Conservation (phyloP, 116 monocot species). For the Iris pallida region DNA sequence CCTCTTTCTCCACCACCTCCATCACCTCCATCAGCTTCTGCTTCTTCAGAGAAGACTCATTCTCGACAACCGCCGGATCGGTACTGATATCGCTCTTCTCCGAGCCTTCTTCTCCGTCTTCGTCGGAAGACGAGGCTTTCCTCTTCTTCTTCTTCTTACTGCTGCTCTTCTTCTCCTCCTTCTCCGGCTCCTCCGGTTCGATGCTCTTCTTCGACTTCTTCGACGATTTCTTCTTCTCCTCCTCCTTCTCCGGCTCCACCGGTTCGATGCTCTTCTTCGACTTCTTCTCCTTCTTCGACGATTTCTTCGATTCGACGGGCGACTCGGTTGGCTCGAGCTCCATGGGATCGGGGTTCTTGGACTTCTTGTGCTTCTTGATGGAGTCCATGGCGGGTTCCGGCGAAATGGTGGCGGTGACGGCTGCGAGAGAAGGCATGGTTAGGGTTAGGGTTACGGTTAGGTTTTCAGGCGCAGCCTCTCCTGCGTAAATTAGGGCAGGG, state of each 20-base stretch:
- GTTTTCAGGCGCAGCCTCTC: neutral
- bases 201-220: conserved; percentile 27
- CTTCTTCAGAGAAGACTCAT: conserved; percentile 29
- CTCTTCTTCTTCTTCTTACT: conserved; percentile 26
- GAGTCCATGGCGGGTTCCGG: neutral
- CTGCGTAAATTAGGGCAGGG: conserved; percentile 2
- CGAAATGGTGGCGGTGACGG: neutral
- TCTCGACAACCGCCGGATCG: conserved; percentile 4
- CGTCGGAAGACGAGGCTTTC: conserved; percentile 11
- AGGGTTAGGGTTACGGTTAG: conserved; percentile 1
- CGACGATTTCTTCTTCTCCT: neutral
- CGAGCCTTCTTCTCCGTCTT: conserved; percentile 7
- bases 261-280: conserved; percentile 26
- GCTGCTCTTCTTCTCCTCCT: neutral
- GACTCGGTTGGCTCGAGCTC: neutral
- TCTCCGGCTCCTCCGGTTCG: neutral
- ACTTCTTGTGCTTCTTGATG: conserved; percentile 15
- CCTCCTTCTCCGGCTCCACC: conserved; percentile 1
- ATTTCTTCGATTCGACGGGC: neutral
- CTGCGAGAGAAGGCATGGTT: conserved; percentile 5
- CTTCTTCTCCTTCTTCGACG: conserved; percentile 9
- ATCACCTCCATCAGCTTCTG: conserved; percentile 15
- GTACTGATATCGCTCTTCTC: conserved; percentile 44
- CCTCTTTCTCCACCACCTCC: conserved; percentile 14
- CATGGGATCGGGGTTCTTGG: conserved; percentile 15